Conservation (phyloP, 805 yeast genomes). For the Candida silvicultrix region DNA sequence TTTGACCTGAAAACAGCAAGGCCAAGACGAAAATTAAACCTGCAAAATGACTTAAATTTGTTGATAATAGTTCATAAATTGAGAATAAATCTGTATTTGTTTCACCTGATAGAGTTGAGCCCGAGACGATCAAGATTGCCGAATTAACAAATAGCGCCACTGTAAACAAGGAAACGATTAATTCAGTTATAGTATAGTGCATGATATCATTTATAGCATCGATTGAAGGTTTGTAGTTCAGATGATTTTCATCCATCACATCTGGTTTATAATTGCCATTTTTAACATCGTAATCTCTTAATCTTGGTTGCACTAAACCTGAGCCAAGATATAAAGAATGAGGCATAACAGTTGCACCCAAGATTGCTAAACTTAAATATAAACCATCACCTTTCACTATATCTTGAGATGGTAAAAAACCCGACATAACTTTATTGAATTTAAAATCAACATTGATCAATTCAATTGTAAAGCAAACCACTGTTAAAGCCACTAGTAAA, state of each 20-base stretch:
- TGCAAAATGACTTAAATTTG: constrained; percentile 62
- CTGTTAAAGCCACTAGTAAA: constrained; percentile 70
- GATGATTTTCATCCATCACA: constrained; percentile 28
- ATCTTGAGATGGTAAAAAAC: constrained; percentile 52
- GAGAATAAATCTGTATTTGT: constrained; percentile 65
- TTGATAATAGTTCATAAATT: constrained; percentile 60
- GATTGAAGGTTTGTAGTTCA: constrained; percentile 66
- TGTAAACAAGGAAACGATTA: constrained; percentile 75
- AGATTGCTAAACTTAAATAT: constrained; percentile 73
- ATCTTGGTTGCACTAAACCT: constrained; percentile 81
- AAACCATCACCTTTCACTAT: constrained; percentile 60
- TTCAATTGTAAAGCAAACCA: constrained; percentile 78
- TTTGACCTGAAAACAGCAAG: constrained; percentile 76
- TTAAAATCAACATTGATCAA: constrained; percentile 58
- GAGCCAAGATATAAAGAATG: constrained; percentile 85
- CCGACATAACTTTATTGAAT: constrained; percentile 58
- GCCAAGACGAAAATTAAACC: constrained; percentile 86
- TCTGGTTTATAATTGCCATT: constrained; percentile 51
- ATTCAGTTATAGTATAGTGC: constrained; percentile 76
- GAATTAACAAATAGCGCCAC: constrained; percentile 89
- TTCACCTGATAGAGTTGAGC: constrained; percentile 67
- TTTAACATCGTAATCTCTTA: constrained; percentile 69
- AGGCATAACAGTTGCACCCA: constrained; percentile 96
- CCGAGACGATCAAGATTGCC: constrained; percentile 85
- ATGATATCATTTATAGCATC: constrained; percentile 79